Conservation (phyloP, 2,329 filamentous ascomycete genomes). For the Aspergillus versicolor region DNA sequence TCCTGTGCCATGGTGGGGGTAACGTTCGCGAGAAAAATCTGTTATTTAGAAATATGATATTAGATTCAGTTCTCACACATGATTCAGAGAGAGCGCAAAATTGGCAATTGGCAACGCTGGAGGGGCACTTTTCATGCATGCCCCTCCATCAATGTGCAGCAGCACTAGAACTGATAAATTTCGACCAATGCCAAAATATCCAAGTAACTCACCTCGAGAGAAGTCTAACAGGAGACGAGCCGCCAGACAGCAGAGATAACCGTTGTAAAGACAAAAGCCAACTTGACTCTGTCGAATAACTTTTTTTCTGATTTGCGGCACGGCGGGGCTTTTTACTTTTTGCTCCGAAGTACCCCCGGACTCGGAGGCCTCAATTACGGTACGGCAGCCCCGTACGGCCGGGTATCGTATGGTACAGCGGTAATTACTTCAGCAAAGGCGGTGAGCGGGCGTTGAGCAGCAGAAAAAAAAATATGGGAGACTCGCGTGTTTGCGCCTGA, state of each 20-base stretch:
- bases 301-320: constrained; percentile 19
- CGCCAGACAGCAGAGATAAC: constrained; percentile 4
- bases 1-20: constrained; percentile 39
- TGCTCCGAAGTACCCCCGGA: constrained; percentile 20
- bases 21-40: constrained; percentile 22
- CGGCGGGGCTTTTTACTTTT: constrained; percentile 16
- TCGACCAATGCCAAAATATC: not conserved
- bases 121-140: constrained; percentile 9
- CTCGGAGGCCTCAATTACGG: constrained; percentile 8
- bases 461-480: constrained; percentile 16
- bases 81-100: not conserved
- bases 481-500: not conserved
- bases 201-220: constrained; percentile 18
- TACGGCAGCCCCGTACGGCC: not conserved
- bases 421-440: not conserved
- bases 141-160: constrained; percentile 11
- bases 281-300: not conserved
- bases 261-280: not conserved
- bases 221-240: constrained; percentile 18
- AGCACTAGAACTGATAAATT: not conserved
- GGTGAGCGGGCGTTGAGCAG: not conserved
- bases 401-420: not conserved
- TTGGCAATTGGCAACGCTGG: not conserved
- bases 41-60: not conserved
- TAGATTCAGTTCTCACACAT: not conserved